Base-by-base conservation (phyloP, 2,329 filamentous ascomycete species). In the Stemphylium vesicarium region DNA sequence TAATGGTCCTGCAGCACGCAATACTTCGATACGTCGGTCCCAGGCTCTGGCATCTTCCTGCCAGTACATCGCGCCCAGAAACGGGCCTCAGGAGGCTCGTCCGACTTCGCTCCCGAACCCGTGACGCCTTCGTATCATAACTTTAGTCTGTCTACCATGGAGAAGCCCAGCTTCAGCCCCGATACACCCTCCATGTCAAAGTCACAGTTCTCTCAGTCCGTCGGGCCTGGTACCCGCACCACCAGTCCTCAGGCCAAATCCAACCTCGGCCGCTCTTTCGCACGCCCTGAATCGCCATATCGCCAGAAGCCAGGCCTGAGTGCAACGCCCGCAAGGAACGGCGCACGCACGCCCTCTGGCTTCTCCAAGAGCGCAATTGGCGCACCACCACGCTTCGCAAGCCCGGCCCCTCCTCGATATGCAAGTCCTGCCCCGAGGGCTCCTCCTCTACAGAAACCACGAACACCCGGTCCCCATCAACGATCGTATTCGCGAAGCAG, bases 21-120 rank as follows among this genome's bases (percentile, higher is more conserved):
- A 51, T 99, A 99, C 78, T 99, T 99, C 75, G 83, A 81, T 32
- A 96, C 95, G 10, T 83, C 84, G 3, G 78, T 88, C 18, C 85
- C 91, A 0, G 92, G 92, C 58, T 87, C 95, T 2, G 95, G 95
- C 57, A 98, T 99, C 69, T 99, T 99, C 73, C 83, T 99, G 12
- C 95, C 95, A 3, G 80, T 95, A 13, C 86, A 88, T 73, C 95
- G 96, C 74, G 91, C 91, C 31, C 82, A 84, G 70, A 90, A 85
- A 75, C 88, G 86, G 71, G 85, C 84, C 44, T 85, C 84, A 36
- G 81, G 81, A 26, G 80, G 84, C 33, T 78, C 78, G 32, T 81
- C 79, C 45, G 79, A 82, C 6, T 84, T 84, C 60, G 85, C 89
- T 7, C 80, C 84, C 49, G 92, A 89, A 1, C 90, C 92, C 4